A percentile compares a stretch with the other conserved stretches of the same genome.
phyloP scores from a whole-genome alignment of 2,329 filamentous ascomycete species.

The Penicillium sp. region DNA sequence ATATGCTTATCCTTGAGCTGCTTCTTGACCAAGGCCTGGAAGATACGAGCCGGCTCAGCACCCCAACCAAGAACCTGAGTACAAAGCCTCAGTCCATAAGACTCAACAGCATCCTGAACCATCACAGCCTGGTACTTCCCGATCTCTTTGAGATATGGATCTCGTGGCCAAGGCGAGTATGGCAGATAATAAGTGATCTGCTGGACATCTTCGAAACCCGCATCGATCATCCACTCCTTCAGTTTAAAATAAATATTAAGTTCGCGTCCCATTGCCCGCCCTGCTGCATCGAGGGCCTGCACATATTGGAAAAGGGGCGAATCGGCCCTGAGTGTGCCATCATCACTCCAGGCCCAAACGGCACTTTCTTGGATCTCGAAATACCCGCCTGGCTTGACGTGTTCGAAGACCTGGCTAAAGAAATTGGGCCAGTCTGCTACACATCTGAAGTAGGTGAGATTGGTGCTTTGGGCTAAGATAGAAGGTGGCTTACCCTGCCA shows the following conservation, averaged over 20 bases:
- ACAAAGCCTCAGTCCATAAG: slow-evolving; percentile 16
- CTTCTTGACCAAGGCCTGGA: slow-evolving; percentile 17
- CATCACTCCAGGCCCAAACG: slow-evolving; percentile 27
- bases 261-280: slow-evolving; percentile 13
- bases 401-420: slow-evolving; percentile 8
- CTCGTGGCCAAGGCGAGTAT: slow-evolving; percentile 17
- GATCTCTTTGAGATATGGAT: slow-evolving; percentile 18
- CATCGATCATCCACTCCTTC: slow-evolving; percentile 20
- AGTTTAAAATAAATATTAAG: slow-evolving; percentile 20
- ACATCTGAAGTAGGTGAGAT: slow-evolving; percentile 14
- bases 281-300: slow-evolving; percentile 12
- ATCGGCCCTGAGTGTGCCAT: slow-evolving; percentile 22
- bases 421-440: slow-evolving; percentile 10
- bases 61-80: slow-evolving; percentile 22
- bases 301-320: slow-evolving; percentile 15
- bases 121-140: slow-evolving; percentile 15
- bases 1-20: slow-evolving; percentile 14
- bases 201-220: slow-evolving; percentile 32
- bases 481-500: slow-evolving; percentile 16
- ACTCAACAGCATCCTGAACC: slow-evolving; percentile 16
- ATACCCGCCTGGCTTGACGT: slow-evolving; percentile 32
- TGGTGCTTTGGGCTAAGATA: neutral
- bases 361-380: slow-evolving; percentile 29
- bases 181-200: slow-evolving; percentile 12
- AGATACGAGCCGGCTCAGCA: slow-evolving; percentile 10